Conservation (phyloP, 2,329 filamentous ascomycete species). For the Ciborinia camelliae region DNA sequence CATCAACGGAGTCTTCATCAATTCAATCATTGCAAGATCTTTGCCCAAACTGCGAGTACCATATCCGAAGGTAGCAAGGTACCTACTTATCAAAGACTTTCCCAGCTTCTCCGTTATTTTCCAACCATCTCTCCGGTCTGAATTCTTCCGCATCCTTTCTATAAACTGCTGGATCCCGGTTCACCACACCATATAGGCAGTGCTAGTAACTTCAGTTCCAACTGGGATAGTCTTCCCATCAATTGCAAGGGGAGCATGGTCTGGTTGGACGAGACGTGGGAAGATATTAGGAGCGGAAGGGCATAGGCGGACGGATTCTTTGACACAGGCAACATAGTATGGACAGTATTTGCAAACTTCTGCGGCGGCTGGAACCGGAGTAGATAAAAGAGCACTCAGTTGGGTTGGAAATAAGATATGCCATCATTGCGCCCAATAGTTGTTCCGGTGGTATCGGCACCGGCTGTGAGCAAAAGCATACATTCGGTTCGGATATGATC, state of each 20-base stretch:
- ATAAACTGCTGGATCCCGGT: slow-evolving; percentile 13
- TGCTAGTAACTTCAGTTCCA: slow-evolving; percentile 13
- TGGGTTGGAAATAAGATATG: slow-evolving; percentile 1
- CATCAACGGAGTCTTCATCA: slow-evolving; percentile 18
- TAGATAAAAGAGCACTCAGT: not conserved
- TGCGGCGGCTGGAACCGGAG: not conserved
- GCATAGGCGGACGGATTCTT: slow-evolving; percentile 11
- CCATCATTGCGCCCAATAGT: slow-evolving; percentile 16
- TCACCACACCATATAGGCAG: slow-evolving; percentile 14
- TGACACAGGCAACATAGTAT: slow-evolving; percentile 19
- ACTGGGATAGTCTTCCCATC: slow-evolving; percentile 14
- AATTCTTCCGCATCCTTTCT: slow-evolving; percentile 15
- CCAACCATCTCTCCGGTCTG: slow-evolving; percentile 16
- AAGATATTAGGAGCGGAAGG: slow-evolving; percentile 16
- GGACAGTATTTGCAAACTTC: slow-evolving; percentile 10
- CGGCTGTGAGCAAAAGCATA: slow-evolving; percentile 13
- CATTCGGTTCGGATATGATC: slow-evolving; percentile 16
- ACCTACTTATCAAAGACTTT: slow-evolving; percentile 16
- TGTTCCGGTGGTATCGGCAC: slow-evolving; percentile 14
- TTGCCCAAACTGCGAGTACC: slow-evolving; percentile 16
- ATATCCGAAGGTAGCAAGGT: slow-evolving; percentile 18
- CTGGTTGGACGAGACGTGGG: slow-evolving; percentile 9
- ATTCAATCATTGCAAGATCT: slow-evolving; percentile 14
- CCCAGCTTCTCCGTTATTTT: slow-evolving; percentile 8
- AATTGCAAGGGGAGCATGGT: slow-evolving; percentile 9